Evolutionary conservation across 345 rosid genomes (phyloP).

Genomic region (Brassica rapa): DNA sequence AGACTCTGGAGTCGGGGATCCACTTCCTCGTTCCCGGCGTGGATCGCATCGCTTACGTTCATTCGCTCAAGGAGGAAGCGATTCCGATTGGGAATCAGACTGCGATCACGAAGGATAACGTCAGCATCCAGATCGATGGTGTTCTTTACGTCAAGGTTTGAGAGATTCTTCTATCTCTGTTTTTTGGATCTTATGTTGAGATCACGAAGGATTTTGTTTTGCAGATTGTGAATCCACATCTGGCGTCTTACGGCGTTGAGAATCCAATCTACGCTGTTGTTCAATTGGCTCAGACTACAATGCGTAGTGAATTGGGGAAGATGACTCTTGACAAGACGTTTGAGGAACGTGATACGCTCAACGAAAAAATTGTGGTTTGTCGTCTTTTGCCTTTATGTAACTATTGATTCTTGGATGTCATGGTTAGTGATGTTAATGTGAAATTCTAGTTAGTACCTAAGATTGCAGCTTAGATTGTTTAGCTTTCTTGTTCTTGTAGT

Average conservation of each 20-base stretch:
- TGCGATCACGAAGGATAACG: conserved; percentile 94
- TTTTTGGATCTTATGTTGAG: not conserved
- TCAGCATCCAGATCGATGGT: conserved; percentile 89
- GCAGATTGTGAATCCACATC: conserved; percentile 84
- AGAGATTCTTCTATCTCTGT: not conserved
- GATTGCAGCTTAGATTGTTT: not conserved
- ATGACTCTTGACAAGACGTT: conserved; percentile 97
- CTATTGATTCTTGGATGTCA: not conserved
- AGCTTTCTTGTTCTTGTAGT: not conserved
- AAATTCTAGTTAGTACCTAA: not conserved
- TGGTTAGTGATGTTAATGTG: not conserved
- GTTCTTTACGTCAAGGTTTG: conserved; percentile 88
- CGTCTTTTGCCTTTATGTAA: conserved; percentile 5
- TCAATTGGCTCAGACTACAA: conserved; percentile 93
- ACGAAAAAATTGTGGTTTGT: conserved; percentile 89
- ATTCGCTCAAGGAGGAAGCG: conserved; percentile 95
- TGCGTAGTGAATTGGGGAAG: conserved; percentile 97
- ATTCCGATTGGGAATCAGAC: conserved; percentile 88
- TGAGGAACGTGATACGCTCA: conserved; percentile 90
- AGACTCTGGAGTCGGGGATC: conserved; percentile 79
- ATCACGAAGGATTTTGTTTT: not conserved
- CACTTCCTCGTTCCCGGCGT: conserved; percentile 86
- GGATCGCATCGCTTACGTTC: conserved; percentile 92
- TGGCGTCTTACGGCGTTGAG: conserved; percentile 95
- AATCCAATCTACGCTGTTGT: conserved; percentile 87